Conservation (phyloP, 352 stramenopile genomes). For the Aphanomyces invadans region DNA sequence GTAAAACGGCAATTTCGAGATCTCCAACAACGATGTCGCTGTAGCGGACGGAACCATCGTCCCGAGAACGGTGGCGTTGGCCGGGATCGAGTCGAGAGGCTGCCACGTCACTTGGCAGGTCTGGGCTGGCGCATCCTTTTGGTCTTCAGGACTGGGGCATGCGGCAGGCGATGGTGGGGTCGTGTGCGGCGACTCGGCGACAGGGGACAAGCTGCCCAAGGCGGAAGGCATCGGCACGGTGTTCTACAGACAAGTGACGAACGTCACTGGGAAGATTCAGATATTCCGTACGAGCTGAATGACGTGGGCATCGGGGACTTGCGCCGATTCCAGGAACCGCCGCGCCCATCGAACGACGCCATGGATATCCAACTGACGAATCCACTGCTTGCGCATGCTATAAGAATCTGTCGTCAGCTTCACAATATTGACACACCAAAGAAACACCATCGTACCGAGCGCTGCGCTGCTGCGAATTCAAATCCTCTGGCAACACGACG, state of each 20-base stretch:
- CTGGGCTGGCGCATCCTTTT: background rate
- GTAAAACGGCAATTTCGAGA: constrained; percentile 42
- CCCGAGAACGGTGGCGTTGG: constrained; percentile 36
- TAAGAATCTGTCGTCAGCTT: background rate
- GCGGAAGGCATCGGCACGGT: background rate
- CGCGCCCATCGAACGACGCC: constrained; percentile 68
- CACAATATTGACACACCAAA: background rate
- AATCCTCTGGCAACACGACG: constrained; percentile 17
- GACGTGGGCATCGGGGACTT: background rate
- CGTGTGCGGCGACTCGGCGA: background rate
- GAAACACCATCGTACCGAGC: constrained; percentile 13
- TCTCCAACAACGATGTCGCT: constrained; percentile 32
- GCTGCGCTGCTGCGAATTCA: constrained; percentile 20
- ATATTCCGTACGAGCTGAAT: background rate
- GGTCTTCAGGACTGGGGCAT: background rate
- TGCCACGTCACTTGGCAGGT: constrained; percentile 26
- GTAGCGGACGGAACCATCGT: constrained; percentile 46
- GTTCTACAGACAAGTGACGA: background rate
- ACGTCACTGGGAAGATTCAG: too few species aligned
- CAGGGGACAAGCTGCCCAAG: background rate
- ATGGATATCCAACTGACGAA: constrained; percentile 49
- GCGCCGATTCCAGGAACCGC: background rate
- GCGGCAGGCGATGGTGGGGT: background rate
- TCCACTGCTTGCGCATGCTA: constrained; percentile 72
- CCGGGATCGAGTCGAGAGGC: constrained; percentile 1